Conservation (phyloP, 2,329 filamentous ascomycete genomes). For the Leptographium flavum region DNA sequence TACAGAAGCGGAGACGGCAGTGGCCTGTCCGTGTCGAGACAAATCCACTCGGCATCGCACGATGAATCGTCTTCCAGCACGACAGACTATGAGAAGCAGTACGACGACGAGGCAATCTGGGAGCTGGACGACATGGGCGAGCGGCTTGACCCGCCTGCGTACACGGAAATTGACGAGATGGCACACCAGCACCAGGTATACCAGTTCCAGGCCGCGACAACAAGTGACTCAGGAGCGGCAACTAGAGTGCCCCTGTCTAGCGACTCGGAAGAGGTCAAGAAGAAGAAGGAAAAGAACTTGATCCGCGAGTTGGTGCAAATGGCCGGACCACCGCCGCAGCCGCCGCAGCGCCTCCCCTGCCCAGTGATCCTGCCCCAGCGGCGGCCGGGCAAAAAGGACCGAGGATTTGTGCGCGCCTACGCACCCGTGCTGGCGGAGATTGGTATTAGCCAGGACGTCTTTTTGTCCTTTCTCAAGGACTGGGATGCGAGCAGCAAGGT, state of each 20-base stretch:
- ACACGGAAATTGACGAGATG: slow-evolving; percentile 1
- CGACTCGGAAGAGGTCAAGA: slow-evolving; percentile 9
- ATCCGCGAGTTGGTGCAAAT: not conserved
- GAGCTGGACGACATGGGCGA: slow-evolving; percentile 14
- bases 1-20: not conserved
- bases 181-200: not conserved
- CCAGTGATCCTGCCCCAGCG: slow-evolving; percentile 26
- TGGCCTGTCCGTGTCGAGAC: not conserved
- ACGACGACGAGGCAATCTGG: slow-evolving; percentile 13
- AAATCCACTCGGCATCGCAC: not conserved
- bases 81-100: not conserved
- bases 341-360: slow-evolving; percentile 12
- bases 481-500: slow-evolving; percentile 14
- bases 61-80: not conserved
- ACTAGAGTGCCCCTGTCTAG: not conserved
- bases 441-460: slow-evolving; percentile 21
- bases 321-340: slow-evolving; percentile 11
- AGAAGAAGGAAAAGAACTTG: slow-evolving; percentile 9
- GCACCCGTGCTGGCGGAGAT: slow-evolving; percentile 19
- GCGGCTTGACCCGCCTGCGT: slow-evolving; percentile 7
- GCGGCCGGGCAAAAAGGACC: slow-evolving; percentile 18
- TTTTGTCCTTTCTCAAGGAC: slow-evolving; percentile 21
- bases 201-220: not conserved
- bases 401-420: slow-evolving; percentile 25
- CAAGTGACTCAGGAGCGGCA: not conserved